Evolutionary conservation across 225 moss, liverwort and hornwort species (phyloP).

Genomic region (Sphagnum tenellum): DNA sequence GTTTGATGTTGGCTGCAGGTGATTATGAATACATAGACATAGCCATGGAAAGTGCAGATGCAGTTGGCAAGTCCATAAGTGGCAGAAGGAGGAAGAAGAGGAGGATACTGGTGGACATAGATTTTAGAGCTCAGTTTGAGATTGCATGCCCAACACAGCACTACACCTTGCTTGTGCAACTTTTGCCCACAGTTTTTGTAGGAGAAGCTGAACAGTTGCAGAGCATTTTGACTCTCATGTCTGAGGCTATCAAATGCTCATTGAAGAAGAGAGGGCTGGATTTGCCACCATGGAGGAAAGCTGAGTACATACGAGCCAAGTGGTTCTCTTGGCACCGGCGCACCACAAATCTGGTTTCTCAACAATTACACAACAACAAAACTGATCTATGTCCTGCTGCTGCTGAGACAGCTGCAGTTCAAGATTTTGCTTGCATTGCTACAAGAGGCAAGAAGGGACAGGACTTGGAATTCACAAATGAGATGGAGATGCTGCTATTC

Average conservation of each 20-base stretch:
- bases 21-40: conserved; percentile 85
- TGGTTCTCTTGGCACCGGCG: conserved; percentile 73
- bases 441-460: conserved; percentile 30
- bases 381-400: neutral
- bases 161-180: conserved; percentile 40
- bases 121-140: conserved; percentile 73
- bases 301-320: conserved; percentile 64
- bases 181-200: conserved; percentile 43
- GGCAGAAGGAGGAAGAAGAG: conserved; percentile 16
- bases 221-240: conserved; percentile 67
- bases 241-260: conserved; percentile 56
- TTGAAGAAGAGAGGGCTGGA: conserved; percentile 76
- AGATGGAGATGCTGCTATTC: conserved; percentile 31
- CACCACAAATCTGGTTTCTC: conserved; percentile 41
- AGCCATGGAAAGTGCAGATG: conserved; percentile 28
- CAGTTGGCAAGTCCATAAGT: too few relatives aligned
- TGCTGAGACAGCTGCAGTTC: neutral
- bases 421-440: conserved; percentile 34
- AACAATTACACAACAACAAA: conserved; percentile 3
- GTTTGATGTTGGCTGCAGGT: too few relatives aligned
- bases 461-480: conserved; percentile 41
- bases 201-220: conserved; percentile 63
- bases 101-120: conserved; percentile 57
- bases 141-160: conserved; percentile 61
- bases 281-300: conserved; percentile 77